A percentile compares a stretch with the other conserved stretches of the same genome.
These are phyloP conservation scores for Collariella sp. DNA, from an alignment of 495 filamentous ascomycete genomes.

Conservation along the genomic window DNA sequence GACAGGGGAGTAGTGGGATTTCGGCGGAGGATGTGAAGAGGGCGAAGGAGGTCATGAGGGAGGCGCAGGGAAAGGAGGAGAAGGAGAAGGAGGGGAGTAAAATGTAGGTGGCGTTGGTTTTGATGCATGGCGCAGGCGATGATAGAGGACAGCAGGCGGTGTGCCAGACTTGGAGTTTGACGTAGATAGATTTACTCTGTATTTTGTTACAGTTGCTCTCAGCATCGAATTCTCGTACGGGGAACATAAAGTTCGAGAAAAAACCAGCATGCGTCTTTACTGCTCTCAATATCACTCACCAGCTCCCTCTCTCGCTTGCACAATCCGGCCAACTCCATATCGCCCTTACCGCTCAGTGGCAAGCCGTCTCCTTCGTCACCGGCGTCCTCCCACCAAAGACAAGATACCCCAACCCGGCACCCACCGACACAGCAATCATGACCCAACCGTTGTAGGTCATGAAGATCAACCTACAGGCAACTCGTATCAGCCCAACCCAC, in stretches of 20 bases:
- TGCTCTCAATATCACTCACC: no score
- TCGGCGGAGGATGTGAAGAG: conserved; percentile 51
- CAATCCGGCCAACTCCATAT: neutral
- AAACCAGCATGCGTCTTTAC: no score
- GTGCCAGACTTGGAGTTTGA: no score
- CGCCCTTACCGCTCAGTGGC: conserved; percentile 52
- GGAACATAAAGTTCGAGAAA: no score
- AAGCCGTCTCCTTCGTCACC: conserved; percentile 75
- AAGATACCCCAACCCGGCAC: conserved; percentile 82
- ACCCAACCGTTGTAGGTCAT: conserved; percentile 99
- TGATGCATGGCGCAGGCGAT: neutral
- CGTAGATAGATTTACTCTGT: no score
- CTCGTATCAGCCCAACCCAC: neutral
- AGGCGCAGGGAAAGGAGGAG: conserved; percentile 26
- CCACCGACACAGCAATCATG: conserved; percentile 84
- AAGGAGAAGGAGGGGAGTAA: conserved; percentile 10
- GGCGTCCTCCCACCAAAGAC: conserved; percentile 63
- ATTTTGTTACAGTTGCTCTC: no score
- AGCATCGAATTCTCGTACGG: no score
- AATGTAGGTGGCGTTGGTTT: conserved; percentile 7
- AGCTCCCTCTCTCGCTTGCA: no score
- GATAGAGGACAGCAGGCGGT: no score
- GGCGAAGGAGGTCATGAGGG: conserved; percentile 32
- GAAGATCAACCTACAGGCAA: conserved; percentile 70
- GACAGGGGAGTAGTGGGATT: conserved; percentile 43